Evolutionary conservation across 192 early-diverging fungal genomes (phyloP).

Genomic region (Ambispora gerdemannii): DNA sequence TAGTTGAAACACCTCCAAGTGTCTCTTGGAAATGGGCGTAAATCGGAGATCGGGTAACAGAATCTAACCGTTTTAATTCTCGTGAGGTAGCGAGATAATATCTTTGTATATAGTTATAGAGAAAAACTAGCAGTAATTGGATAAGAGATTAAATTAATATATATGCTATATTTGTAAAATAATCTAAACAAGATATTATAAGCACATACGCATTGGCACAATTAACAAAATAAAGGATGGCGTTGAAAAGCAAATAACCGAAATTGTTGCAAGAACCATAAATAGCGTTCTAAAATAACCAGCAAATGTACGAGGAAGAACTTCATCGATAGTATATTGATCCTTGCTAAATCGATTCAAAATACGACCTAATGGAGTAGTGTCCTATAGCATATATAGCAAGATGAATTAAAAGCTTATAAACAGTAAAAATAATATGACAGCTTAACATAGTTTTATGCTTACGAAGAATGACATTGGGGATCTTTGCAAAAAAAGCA

Average conservation of each 20-base stretch:
- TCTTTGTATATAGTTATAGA: conserved; percentile 60
- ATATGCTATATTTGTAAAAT: too few relatives aligned
- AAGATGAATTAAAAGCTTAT: neutral
- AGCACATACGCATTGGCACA: conserved; percentile 16
- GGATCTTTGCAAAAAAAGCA: conserved; percentile 34
- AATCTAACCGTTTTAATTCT: conserved; percentile 89
- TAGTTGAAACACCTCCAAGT: conserved; percentile 68
- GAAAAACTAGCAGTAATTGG: conserved; percentile 36
- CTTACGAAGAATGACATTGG: conserved; percentile 70
- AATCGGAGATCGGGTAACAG: conserved; percentile 67
- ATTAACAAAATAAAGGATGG: conserved; percentile 12
- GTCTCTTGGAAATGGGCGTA: conserved; percentile 83
- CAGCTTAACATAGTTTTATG: neutral
- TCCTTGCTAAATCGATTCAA: conserved; percentile 71
- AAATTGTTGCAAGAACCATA: conserved; percentile 44
- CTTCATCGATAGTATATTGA: conserved; percentile 53
- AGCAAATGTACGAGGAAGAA: conserved; percentile 54
- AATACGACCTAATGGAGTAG: conserved; percentile 72
- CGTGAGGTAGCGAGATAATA: conserved; percentile 74
- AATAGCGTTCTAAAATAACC: conserved; percentile 48
- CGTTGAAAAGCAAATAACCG: conserved; percentile 34
- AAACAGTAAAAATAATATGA: neutral
- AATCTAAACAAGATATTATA: conserved; percentile 38
- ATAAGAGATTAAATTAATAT: too few relatives aligned
- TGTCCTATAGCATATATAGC: conserved; percentile 45